These are phyloP conservation scores for Colletotrichum endophyticum DNA, from an alignment of 2,329 filamentous ascomycete species.

Conservation along the genomic window DNA sequence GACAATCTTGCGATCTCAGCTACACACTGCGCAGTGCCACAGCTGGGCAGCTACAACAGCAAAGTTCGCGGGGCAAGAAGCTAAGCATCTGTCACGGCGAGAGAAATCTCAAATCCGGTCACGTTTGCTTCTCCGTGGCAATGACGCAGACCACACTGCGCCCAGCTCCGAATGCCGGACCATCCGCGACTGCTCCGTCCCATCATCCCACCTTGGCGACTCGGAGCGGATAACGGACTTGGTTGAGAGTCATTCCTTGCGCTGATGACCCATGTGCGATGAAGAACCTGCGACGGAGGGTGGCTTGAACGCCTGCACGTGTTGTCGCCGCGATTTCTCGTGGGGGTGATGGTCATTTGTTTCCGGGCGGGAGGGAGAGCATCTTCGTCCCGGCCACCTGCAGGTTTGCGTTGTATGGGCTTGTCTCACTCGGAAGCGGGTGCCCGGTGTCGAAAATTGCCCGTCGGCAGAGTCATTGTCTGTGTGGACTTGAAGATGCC, in stretches of 20 bases:
- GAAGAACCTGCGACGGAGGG: background rate
- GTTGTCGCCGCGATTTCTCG: background rate
- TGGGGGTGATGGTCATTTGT: background rate
- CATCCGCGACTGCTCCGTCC: background rate
- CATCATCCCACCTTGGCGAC: background rate
- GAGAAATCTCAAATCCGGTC: background rate
- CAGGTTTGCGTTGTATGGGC: background rate
- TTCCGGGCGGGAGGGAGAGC: background rate
- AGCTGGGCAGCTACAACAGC: background rate
- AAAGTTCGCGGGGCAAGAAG: background rate
- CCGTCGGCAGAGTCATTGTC: background rate
- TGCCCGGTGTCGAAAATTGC: background rate
- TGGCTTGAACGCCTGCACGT: background rate
- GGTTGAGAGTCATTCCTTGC: background rate
- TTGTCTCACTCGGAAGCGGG: background rate
- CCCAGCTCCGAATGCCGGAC: background rate
- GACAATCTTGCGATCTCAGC: background rate
- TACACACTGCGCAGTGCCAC: background rate
- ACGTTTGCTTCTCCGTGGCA: background rate
- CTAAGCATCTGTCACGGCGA: background rate
- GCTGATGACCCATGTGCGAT: background rate
- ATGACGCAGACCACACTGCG: background rate
- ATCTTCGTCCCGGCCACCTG: background rate
- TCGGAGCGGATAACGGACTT: background rate
- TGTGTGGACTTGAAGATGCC: background rate